phyloP scores from a whole-genome alignment of 176 grass and related monocot species.

The Raddia distichophylla region DNA sequence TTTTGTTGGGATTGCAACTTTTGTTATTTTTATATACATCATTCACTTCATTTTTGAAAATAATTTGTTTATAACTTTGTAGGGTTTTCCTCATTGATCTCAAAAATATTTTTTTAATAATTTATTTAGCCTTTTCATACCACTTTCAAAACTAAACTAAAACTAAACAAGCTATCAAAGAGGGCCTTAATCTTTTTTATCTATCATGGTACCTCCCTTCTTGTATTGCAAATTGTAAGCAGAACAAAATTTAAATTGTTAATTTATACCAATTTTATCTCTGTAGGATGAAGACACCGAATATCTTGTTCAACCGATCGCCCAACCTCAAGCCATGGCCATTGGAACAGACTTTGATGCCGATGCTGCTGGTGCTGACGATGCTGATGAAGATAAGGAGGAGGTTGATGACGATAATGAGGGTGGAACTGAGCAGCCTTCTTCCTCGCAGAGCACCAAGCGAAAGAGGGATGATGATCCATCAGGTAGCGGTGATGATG shows the following conservation, averaged over 20 bases:
- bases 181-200: background rate
- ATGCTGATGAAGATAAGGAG: slow-evolving; percentile 66
- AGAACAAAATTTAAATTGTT: background rate
- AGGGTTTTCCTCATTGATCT: too few relatives aligned
- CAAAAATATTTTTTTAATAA: too few relatives aligned
- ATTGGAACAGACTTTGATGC: slow-evolving; percentile 55
- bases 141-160: too few relatives aligned
- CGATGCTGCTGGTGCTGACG: slow-evolving; percentile 61
- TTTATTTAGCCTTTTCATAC: too few relatives aligned
- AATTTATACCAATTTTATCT: background rate
- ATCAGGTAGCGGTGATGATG: slow-evolving; percentile 48
- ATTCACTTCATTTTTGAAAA: too few relatives aligned
- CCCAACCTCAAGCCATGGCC: slow-evolving; percentile 47
- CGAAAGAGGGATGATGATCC: slow-evolving; percentile 63
- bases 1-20: too few relatives aligned
- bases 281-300: slow-evolving; percentile 83
- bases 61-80: too few relatives aligned
- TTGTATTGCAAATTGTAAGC: background rate
- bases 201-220: background rate
- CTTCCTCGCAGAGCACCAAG: slow-evolving; percentile 55
- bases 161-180: too few relatives aligned
- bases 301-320: slow-evolving; percentile 82
- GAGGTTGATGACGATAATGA: slow-evolving; percentile 42
- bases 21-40: too few relatives aligned
- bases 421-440: slow-evolving; percentile 38